Conservation (phyloP, 1,284 basidiomycete species). For the Malassezia sp. region DNA sequence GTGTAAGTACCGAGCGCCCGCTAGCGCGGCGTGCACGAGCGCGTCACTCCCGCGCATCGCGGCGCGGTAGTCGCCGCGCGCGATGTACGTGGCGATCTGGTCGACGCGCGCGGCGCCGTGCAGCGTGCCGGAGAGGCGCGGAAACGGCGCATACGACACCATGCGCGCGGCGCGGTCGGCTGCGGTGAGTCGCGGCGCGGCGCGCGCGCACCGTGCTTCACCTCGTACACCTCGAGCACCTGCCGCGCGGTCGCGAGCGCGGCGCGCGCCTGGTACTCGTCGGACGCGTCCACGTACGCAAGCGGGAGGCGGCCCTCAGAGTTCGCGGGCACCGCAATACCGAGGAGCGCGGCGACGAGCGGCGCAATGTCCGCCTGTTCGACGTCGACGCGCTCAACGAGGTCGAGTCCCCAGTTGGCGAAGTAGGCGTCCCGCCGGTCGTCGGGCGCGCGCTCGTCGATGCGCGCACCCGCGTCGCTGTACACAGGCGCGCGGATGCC, state of each 20-base stretch:
- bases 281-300: conserved; percentile 32
- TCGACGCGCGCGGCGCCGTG: conserved; percentile 45
- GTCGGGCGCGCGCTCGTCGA: conserved; percentile 1
- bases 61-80: conserved; percentile 49
- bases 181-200: no score
- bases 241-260: conserved; percentile 64
- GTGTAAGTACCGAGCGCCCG: conserved; percentile 68
- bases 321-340: conserved; percentile 42
- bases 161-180: conserved; percentile 14
- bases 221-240: conserved; percentile 65
- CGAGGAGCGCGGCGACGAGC: conserved; percentile 54
- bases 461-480: no score
- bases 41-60: conserved; percentile 53
- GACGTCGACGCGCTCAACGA: conserved; percentile 50
- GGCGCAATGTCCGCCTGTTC: conserved; percentile 74
- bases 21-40: conserved; percentile 55
- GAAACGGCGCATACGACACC: conserved; percentile 26
- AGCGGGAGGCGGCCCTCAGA: conserved; percentile 46
- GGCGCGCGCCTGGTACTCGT: conserved; percentile 53
- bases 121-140: conserved; percentile 27
- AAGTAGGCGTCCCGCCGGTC: no score
- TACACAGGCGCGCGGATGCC: conserved; percentile 48
- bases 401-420: conserved; percentile 28
- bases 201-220: conserved; percentile 60
- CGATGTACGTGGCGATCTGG: conserved; percentile 46